These are phyloP conservation scores for Kazachstania martiniae DNA, from an alignment of 805 yeast species.

Conservation along the genomic window DNA sequence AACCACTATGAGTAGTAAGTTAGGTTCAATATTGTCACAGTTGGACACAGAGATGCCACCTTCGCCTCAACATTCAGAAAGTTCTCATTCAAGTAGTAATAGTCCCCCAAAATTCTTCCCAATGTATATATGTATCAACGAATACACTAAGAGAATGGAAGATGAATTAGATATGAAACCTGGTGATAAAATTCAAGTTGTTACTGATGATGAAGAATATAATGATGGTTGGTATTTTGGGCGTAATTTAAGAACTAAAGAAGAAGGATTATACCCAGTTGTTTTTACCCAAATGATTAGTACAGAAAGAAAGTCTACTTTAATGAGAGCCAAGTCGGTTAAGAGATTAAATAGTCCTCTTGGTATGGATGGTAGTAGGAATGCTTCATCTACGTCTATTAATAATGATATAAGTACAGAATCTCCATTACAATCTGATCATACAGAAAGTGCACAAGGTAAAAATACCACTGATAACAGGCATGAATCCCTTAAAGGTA, in stretches of 20 bases:
- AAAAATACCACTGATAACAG: constrained; percentile 10
- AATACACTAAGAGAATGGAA: constrained; percentile 74
- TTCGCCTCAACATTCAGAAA: constrained; percentile 1
- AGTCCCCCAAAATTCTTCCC: constrained; percentile 13
- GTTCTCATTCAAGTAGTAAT: constrained; percentile 1
- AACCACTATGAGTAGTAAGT: constrained; percentile 6
- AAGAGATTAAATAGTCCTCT: constrained; percentile 35
- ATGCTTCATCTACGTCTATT: neutral
- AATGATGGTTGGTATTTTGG: constrained; percentile 98
- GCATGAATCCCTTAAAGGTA: constrained; percentile 36
- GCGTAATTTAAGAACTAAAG: constrained; percentile 55
- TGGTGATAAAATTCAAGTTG: constrained; percentile 81
- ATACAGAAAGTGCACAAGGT: constrained; percentile 12
- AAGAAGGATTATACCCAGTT: constrained; percentile 85
- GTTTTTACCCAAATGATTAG: constrained; percentile 60
- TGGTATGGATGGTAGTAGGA: constrained; percentile 1
- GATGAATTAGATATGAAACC: constrained; percentile 75
- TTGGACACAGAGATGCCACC: constrained; percentile 3
- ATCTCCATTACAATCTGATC: constrained; percentile 20
- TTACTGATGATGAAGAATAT: constrained; percentile 87
- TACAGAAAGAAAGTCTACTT: constrained; percentile 30
- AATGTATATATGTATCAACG: constrained; percentile 59
- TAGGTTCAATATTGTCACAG: constrained; percentile 5
- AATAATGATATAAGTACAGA: constrained; percentile 14
- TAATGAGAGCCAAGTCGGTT: constrained; percentile 46